phyloP scores from a whole-genome alignment of 306 rosid species.

The Psophocarpus tetragonolobus region DNA sequence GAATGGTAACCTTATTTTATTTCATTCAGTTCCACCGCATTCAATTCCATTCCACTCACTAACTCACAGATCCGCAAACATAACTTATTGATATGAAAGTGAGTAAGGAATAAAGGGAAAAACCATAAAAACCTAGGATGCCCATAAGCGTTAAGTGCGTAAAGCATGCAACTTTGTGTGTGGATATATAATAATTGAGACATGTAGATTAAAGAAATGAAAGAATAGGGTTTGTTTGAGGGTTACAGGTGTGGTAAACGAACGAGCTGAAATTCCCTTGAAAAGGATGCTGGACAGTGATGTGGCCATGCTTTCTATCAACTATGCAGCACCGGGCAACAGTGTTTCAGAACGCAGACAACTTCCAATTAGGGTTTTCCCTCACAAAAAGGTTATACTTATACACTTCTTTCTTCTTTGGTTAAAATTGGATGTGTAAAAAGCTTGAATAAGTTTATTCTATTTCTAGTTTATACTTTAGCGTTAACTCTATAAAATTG shows the following conservation, averaged over 20 bases:
- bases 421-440: background rate
- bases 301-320: constrained; percentile 25
- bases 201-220: background rate
- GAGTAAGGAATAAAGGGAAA: background rate
- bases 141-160: background rate
- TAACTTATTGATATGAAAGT: background rate
- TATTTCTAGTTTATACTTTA: no score
- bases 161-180: constrained; percentile 13
- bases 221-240: background rate
- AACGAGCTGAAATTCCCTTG: constrained; percentile 39
- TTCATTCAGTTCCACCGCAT: background rate
- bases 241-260: constrained; percentile 28
- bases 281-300: constrained; percentile 32
- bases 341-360: background rate
- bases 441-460: no score
- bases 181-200: background rate
- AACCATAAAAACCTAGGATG: background rate
- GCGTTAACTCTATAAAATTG: no score
- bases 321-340: background rate
- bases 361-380: background rate
- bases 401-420: no score
- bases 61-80: background rate
- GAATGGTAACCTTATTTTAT: background rate
- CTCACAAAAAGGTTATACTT: background rate
- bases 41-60: background rate